Conservation (phyloP, 768 basidiomycete species). For the Podaxis pistillaris region DNA sequence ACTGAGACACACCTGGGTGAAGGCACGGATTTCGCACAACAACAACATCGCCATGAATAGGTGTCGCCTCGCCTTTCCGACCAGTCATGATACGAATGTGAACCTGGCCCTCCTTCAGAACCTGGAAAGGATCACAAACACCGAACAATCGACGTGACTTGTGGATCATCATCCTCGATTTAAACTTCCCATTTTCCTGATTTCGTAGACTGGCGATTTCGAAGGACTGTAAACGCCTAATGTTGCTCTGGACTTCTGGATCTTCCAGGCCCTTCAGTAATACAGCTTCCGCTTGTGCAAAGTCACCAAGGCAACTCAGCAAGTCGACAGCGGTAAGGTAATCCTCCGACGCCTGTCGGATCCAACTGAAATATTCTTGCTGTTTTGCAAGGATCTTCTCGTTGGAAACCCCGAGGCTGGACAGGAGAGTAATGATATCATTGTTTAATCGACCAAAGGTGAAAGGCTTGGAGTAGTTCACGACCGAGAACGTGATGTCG, state of each 20-base stretch:
- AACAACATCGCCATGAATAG: conserved; percentile 59
- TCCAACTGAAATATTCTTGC: conserved; percentile 57
- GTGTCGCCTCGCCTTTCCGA: conserved; percentile 51
- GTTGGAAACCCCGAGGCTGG: conserved; percentile 58
- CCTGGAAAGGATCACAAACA: conserved; percentile 64
- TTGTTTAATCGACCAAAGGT: conserved; percentile 68
- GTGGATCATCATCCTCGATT: conserved; percentile 59
- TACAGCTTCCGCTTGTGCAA: conserved; percentile 48
- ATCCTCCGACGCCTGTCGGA: conserved; percentile 46
- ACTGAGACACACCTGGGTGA: conserved; percentile 48
- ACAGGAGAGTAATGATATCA: conserved; percentile 65
- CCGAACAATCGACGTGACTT: conserved; percentile 64
- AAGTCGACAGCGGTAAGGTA: conserved; percentile 54
- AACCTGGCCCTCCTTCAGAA: conserved; percentile 63
- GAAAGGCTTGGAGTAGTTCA: conserved; percentile 62
- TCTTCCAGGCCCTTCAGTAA: conserved; percentile 55
- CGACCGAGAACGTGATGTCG: conserved; percentile 65
- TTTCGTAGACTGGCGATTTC: conserved; percentile 54
- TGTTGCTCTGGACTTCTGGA: conserved; percentile 33
- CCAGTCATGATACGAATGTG: conserved; percentile 55
- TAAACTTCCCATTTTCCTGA: conserved; percentile 44
- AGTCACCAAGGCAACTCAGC: conserved; percentile 47
- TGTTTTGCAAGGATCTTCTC: conserved; percentile 57
- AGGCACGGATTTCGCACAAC: conserved; percentile 70
- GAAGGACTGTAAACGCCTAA: conserved; percentile 42